A percentile compares a stretch with the other conserved stretches of the same genome.
phyloP scores from a whole-genome alignment of 129 eudicot species.

The Arctium minus region DNA sequence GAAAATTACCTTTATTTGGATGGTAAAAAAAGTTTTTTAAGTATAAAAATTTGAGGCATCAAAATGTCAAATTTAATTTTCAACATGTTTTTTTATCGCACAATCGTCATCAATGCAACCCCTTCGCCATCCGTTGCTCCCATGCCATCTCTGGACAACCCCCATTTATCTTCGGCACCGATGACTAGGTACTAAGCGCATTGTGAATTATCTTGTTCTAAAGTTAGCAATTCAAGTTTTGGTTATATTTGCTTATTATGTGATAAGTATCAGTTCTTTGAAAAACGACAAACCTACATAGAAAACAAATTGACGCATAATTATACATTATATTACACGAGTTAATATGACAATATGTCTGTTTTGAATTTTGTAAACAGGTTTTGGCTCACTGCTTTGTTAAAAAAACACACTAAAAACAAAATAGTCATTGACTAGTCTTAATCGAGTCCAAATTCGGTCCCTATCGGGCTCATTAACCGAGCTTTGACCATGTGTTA shows the following conservation, averaged over 20 bases:
- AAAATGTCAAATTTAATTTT: too few species aligned
- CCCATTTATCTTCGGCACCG: too few species aligned
- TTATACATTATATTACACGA: not conserved
- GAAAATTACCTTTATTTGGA: not conserved
- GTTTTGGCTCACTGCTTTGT: not conserved
- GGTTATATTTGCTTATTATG: not conserved
- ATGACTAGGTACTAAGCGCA: not conserved
- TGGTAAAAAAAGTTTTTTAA: not conserved
- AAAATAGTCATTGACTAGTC: not conserved
- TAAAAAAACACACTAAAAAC: not conserved
- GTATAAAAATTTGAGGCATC: not conserved
- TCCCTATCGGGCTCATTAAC: not conserved
- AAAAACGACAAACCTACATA: not conserved
- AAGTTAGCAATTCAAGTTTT: not conserved
- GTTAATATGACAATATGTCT: not conserved
- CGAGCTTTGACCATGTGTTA: not conserved
- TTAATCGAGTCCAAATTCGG: not conserved
- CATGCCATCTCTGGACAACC: too few species aligned
- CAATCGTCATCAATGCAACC: not conserved
- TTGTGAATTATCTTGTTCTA: not conserved
- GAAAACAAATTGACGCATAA: not conserved
- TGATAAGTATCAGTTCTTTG: not conserved
- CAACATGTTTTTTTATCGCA: not conserved
- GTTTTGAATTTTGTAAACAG: not conserved
- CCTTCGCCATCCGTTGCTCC: too few species aligned